Percentiles rank a stretch among this genome's conserved stretches.
Evolutionary conservation across 257 asterid genomes (phyloP).

Genomic region (Nemophila menziesii): DNA sequence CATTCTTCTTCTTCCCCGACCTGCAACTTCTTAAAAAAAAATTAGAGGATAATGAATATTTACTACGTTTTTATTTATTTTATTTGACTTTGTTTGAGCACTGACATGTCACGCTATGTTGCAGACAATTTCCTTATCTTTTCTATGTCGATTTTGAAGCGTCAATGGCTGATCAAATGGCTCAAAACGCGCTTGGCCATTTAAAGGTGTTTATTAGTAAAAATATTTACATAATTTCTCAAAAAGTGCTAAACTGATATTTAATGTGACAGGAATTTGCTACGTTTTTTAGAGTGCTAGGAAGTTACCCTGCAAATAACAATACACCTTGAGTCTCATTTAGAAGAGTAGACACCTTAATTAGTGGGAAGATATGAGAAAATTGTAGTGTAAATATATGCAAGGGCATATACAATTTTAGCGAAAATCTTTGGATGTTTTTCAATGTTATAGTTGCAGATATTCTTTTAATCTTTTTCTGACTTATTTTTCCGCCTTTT

Average conservation of each 20-base stretch:
- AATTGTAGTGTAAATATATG: too few species aligned
- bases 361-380: not conserved
- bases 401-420: too few species aligned
- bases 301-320: conserved; percentile 90
- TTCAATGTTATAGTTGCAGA: too few species aligned
- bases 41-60: too few species aligned
- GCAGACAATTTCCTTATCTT: conserved; percentile 89
- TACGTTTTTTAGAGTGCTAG: conserved; percentile 84
- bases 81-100: conserved; percentile 1
- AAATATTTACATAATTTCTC: not conserved
- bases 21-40: too few species aligned
- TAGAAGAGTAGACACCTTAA: not conserved
- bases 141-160: conserved; percentile 98
- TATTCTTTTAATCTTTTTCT: too few species aligned
- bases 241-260: not conserved
- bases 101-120: conserved; percentile 7
- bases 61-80: not conserved
- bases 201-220: conserved; percentile 36
- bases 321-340: conserved; percentile 27
- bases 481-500: too few species aligned
- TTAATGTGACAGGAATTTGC: conserved; percentile 72
- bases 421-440: too few species aligned
- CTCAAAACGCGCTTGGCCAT: conserved; percentile 95
- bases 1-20: too few species aligned
- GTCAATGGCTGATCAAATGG: conserved; percentile 96